Evolutionary conservation across 2,329 filamentous ascomycete species (phyloP).

Genomic region (Ceratocystis albifundus): DNA sequence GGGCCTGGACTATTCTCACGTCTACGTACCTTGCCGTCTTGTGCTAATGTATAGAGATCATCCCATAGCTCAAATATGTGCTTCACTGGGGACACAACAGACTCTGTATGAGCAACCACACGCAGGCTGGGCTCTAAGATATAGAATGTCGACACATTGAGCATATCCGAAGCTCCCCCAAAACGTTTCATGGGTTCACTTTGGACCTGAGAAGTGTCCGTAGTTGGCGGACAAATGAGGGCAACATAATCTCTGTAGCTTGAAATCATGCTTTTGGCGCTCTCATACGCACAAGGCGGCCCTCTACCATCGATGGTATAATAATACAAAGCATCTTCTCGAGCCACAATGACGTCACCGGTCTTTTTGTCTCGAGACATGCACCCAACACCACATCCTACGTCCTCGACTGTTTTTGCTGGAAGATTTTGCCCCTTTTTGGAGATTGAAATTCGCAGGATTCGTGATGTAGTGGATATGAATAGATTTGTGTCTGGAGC

Average conservation of each 20-base stretch:
- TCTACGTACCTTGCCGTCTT: slow-evolving; percentile 69
- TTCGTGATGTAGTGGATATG: slow-evolving; percentile 78
- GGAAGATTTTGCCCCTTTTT: slow-evolving; percentile 83
- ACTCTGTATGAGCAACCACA: slow-evolving; percentile 80
- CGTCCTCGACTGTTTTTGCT: slow-evolving; percentile 76
- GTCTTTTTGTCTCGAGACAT: slow-evolving; percentile 76
- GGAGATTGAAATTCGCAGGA: slow-evolving; percentile 76
- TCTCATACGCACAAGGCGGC: slow-evolving; percentile 82
- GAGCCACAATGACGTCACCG: slow-evolving; percentile 78
- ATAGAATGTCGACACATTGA: slow-evolving; percentile 79
- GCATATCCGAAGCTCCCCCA: slow-evolving; percentile 62
- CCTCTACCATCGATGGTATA: slow-evolving; percentile 78
- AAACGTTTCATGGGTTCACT: slow-evolving; percentile 44
- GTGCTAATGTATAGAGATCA: slow-evolving; percentile 76
- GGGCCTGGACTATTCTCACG: background rate
- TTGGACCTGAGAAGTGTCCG: slow-evolving; percentile 16
- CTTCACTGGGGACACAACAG: slow-evolving; percentile 67
- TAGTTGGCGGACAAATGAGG: slow-evolving; percentile 62
- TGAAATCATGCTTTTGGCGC: slow-evolving; percentile 69
- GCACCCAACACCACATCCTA: slow-evolving; percentile 84
- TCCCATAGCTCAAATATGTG: slow-evolving; percentile 80
- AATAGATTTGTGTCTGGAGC: slow-evolving; percentile 62
- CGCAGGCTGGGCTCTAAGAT: slow-evolving; percentile 85
- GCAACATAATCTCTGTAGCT: slow-evolving; percentile 79
- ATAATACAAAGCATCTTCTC: slow-evolving; percentile 91